Evolutionary conservation across 495 filamentous ascomycete genomes (phyloP).

Genomic region (Pyronema domesticum): DNA sequence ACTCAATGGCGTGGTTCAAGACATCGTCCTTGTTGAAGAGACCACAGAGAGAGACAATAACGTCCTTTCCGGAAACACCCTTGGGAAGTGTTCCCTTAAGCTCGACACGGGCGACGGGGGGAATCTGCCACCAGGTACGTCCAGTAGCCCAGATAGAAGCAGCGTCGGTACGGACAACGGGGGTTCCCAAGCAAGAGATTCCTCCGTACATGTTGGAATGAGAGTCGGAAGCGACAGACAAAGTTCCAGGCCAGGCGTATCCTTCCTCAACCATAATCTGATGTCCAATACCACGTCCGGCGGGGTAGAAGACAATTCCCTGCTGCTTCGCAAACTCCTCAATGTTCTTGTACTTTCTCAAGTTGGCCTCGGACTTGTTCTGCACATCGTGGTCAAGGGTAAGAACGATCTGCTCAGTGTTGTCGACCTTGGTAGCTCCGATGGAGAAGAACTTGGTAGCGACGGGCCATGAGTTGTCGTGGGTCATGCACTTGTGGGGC

Average conservation of each 20-base stretch:
- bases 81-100: conserved; percentile 55
- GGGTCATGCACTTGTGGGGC: conserved; percentile 67
- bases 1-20: conserved; percentile 84
- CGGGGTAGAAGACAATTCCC: conserved; percentile 68
- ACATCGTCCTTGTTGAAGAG: conserved; percentile 82
- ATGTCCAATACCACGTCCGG: conserved; percentile 70
- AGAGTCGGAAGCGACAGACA: conserved; percentile 65
- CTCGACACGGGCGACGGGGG: conserved; percentile 63
- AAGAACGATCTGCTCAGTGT: conserved; percentile 65
- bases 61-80: conserved; percentile 88
- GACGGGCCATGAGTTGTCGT: conserved; percentile 86
- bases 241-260: conserved; percentile 56
- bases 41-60: conserved; percentile 78
- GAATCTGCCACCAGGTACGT: conserved; percentile 77
- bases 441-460: conserved; percentile 75
- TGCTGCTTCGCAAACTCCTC: conserved; percentile 72
- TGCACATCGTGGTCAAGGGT: conserved; percentile 89
- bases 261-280: conserved; percentile 83
- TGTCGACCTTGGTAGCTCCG: conserved; percentile 57
- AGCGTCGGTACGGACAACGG: conserved; percentile 75
- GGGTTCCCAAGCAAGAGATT: conserved; percentile 56
- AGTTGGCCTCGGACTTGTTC: conserved; percentile 64
- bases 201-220: conserved; percentile 91
- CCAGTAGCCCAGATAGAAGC: conserved; percentile 76
- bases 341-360: conserved; percentile 72